phyloP scores from a whole-genome alignment of 192 early-diverging fungal genomes.

The Chytriomyces sp. region DNA sequence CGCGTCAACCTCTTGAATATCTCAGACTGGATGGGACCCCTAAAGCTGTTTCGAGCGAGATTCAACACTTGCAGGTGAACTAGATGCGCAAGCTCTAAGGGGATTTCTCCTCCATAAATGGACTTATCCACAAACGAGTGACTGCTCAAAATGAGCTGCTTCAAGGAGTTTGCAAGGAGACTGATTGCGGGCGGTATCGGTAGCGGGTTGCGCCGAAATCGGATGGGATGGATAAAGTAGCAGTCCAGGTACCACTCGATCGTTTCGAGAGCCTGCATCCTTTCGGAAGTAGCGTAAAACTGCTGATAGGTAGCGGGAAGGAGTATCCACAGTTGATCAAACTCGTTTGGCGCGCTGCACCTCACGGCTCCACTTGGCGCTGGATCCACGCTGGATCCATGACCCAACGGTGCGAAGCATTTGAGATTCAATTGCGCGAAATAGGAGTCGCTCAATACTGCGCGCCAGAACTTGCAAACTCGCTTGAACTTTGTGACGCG shows the following conservation, averaged over 20 bases:
- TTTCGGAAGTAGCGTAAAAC: not conserved
- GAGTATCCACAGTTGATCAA: not conserved
- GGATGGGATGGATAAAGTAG: not conserved
- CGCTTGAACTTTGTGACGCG: not conserved
- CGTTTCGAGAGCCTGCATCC: not conserved
- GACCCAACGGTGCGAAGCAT: not conserved
- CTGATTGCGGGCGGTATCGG: not conserved
- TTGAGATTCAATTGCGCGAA: not conserved
- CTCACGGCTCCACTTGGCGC: not conserved
- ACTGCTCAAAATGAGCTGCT: not conserved
- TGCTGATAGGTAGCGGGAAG: not conserved
- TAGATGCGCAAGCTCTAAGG: not conserved
- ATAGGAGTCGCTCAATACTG: not conserved
- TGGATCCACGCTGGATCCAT: not conserved
- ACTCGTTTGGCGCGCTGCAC: not conserved
- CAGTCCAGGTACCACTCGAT: not conserved
- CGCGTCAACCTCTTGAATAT: not conserved
- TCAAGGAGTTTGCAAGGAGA: not conserved
- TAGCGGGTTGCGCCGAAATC: not conserved
- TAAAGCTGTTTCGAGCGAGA: not conserved
- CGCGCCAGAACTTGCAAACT: not conserved
- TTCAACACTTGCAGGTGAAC: not conserved
- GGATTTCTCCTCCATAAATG: not conserved
- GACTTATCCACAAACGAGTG: not conserved
- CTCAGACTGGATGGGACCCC: not conserved